Evolutionary conservation across 768 basidiomycete genomes (phyloP).

Genomic region (Glaciozyma antarctica): DNA sequence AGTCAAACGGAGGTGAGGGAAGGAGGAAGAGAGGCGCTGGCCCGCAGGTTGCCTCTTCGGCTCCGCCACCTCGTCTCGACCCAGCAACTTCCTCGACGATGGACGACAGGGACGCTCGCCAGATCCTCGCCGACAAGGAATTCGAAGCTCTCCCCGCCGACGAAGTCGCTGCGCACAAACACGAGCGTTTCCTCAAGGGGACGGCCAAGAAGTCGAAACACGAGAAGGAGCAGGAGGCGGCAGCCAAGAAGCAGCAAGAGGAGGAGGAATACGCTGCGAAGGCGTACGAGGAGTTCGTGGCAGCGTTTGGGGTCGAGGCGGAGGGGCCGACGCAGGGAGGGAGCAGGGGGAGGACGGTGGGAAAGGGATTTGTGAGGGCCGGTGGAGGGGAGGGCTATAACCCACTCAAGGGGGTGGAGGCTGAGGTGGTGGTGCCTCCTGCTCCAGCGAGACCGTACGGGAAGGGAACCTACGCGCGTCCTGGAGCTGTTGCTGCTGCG

Average conservation of each 20-base stretch:
- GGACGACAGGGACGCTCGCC: not conserved
- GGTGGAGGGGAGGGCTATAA: constrained; percentile 49
- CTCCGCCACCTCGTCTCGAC: no score
- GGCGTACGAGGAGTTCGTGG: constrained; percentile 59
- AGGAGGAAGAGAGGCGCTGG: no score
- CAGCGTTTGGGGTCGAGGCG: constrained; percentile 69
- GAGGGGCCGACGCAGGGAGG: constrained; percentile 46
- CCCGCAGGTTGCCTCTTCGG: no score
- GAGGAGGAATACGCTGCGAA: constrained; percentile 41
- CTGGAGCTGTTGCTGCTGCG: constrained; percentile 18
- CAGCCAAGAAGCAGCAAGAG: constrained; percentile 45
- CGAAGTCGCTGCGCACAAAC: constrained; percentile 15
- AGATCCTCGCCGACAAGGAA: not conserved
- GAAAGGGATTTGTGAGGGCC: constrained; percentile 53
- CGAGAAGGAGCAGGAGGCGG: constrained; percentile 86
- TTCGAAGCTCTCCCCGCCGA: not conserved
- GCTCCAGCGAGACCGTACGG: constrained; percentile 10
- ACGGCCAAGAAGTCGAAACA: constrained; percentile 59
- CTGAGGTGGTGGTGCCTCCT: not conserved
- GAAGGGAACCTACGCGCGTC: constrained; percentile 1
- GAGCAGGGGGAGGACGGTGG: constrained; percentile 2
- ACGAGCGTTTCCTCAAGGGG: constrained; percentile 13
- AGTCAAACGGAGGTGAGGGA: no score
- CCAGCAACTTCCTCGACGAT: no score
- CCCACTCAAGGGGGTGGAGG: constrained; percentile 23